Evolutionary conservation across 169 alveolate genomes (phyloP), one percentile per base, ranked within the genome.

Genomic region (Eimeria praecox): DNA sequence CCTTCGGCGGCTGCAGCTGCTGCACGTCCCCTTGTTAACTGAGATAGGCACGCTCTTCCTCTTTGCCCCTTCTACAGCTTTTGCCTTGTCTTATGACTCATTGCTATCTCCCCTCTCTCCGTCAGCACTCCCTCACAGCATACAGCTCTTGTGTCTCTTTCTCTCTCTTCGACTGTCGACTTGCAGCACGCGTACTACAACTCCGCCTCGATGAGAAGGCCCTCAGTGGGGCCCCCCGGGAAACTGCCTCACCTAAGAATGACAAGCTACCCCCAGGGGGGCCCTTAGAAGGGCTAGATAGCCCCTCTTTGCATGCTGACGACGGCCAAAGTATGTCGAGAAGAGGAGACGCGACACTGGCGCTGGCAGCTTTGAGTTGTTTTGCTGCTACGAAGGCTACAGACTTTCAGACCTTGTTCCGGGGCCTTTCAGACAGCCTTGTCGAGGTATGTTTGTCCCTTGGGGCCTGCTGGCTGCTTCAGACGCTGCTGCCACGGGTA

Each of bases 171-270:
- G 18, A 27, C 5, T 78, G 66, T 27, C 16, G 46, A 22, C 9
- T 77, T 83, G 71, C 91, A 83, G 91, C 91, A 24, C 91, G 91
- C 71, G 91, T 56, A 33, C 75, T 83, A 77, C 91, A 83, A 33
- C 73, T 14, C 56, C 77, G 56, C 77, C 38, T 83, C 9, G 89
- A 10, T 24, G 9, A 12, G 9, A 42, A 66, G 89, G 66, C 42
- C 64, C 69, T 0, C 66, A 44, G 91, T 22, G 46, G 46, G 77
- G 73, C 77, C 91, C 54, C 56, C 77, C 73, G 22, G 49, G 16
- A 24, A 30, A 54, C 24, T 56, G 20, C 91, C 54, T 40, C 75
- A 18, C 89, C 9, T 42, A 49, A 12, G 35, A 40, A 8, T 27
- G 30, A 3, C 30, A 73, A 40, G 24, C 49, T 10, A 0, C 22